Evolutionary conservation across 768 basidiomycete genomes (phyloP).

Genomic region (Phallus indusiatus): DNA sequence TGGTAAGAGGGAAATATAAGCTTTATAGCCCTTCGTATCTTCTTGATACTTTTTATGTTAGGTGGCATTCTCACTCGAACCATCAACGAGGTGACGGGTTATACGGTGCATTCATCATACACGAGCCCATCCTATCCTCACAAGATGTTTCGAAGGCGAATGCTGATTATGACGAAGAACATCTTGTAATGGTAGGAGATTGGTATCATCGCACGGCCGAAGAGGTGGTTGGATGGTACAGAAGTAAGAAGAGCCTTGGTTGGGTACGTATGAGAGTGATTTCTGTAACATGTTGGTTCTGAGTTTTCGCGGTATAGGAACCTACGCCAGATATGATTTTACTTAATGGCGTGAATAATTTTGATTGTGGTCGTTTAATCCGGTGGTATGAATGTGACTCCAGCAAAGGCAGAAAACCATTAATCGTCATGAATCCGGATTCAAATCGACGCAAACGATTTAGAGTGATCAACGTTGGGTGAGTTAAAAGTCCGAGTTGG

Average conservation of each 20-base stretch:
- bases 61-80: constrained; percentile 12
- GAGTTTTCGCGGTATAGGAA: neutral
- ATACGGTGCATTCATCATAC: constrained; percentile 12
- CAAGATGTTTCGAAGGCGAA: neutral
- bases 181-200: constrained; percentile 11
- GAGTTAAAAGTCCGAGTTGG: neutral
- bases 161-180: constrained; percentile 1
- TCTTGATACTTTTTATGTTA: neutral
- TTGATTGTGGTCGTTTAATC: constrained; percentile 9
- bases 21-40: neutral
- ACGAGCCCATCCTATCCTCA: neutral
- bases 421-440: neutral
- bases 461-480: constrained; percentile 14
- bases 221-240: constrained; percentile 11
- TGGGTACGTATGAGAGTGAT: neutral
- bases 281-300: neutral
- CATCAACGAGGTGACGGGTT: constrained; percentile 13
- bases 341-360: constrained; percentile 9
- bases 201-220: constrained; percentile 12
- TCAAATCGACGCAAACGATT: neutral
- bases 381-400: constrained; percentile 8
- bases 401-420: neutral
- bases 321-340: constrained; percentile 11
- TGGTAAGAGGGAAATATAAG: neutral
- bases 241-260: constrained; percentile 8